These are phyloP conservation scores for Ophiostoma montium DNA, from an alignment of 2,329 filamentous ascomycete species.

Conservation along the genomic window DNA sequence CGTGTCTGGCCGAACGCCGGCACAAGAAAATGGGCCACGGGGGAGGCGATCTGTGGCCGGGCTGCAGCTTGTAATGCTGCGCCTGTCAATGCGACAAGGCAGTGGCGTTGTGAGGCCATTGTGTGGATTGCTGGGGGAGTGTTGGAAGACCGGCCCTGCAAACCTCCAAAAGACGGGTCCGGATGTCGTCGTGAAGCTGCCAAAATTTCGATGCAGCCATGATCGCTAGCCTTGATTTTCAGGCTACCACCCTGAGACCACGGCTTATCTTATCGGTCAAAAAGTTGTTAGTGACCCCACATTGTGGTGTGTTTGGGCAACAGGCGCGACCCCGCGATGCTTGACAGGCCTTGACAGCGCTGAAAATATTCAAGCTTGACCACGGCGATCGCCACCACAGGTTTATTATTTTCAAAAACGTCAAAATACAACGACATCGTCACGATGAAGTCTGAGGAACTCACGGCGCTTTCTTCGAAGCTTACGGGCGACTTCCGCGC, in stretches of 20 bases:
- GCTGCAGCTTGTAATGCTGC: conserved; percentile 28
- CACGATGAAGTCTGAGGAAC: conserved; percentile 42
- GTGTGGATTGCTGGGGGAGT: conserved; percentile 6
- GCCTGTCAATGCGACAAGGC: conserved; percentile 39
- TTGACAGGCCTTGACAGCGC: neutral
- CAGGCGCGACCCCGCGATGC: conserved; percentile 7
- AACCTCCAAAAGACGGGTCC: neutral
- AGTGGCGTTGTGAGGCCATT: conserved; percentile 40
- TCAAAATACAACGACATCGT: neutral
- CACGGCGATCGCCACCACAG: neutral
- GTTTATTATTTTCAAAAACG: neutral
- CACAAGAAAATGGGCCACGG: conserved; percentile 36
- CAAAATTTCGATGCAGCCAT: conserved; percentile 5
- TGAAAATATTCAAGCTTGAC: conserved; percentile 6
- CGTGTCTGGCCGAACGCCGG: conserved; percentile 32
- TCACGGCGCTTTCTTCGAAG: conserved; percentile 34
- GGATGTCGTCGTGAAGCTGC: conserved; percentile 3
- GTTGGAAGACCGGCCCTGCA: neutral
- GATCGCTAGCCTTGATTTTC: conserved; percentile 11
- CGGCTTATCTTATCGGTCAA: conserved; percentile 12
- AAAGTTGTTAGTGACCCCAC: conserved; percentile 4
- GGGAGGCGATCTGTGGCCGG: conserved; percentile 25
- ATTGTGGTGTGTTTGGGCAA: neutral
- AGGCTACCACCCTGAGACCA: neutral
- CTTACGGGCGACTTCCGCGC: conserved; percentile 63